These are phyloP conservation scores for Crithidia sp. DNA, from an alignment of 208 protist genomes.

Conservation along the genomic window DNA sequence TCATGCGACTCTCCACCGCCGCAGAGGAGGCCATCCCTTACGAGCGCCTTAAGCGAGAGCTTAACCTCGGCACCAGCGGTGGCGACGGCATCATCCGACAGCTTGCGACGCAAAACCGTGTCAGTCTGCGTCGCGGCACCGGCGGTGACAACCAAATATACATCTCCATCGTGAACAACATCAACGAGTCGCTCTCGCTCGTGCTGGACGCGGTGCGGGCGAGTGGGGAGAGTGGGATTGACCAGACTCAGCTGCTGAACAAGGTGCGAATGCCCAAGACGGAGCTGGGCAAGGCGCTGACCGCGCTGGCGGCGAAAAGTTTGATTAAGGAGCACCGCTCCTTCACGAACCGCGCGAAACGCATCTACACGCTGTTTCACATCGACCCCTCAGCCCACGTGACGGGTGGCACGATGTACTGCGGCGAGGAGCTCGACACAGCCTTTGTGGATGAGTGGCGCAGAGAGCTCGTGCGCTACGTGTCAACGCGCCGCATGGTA, in stretches of 20 bases:
- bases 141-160: constrained; percentile 47
- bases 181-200: constrained; percentile 61
- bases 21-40: constrained; percentile 55
- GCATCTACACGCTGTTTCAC: constrained; percentile 83
- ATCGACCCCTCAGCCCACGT: constrained; percentile 77
- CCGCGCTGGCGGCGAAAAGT: constrained; percentile 53
- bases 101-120: constrained; percentile 54
- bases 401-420: constrained; percentile 87
- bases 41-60: constrained; percentile 52
- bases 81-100: constrained; percentile 57
- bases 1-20: constrained; percentile 37
- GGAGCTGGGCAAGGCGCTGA: constrained; percentile 74
- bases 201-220: constrained; percentile 74
- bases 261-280: constrained; percentile 63
- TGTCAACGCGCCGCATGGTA: constrained; percentile 55
- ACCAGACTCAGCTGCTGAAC: constrained; percentile 65
- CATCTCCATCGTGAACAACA: constrained; percentile 59
- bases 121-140: constrained; percentile 51
- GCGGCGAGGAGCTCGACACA: constrained; percentile 80
- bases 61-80: constrained; percentile 37
- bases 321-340: constrained; percentile 81
- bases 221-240: constrained; percentile 73
- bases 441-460: constrained; percentile 83
- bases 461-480: constrained; percentile 22
- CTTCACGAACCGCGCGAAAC: constrained; percentile 83